Evolutionary conservation across 2,329 filamentous ascomycete species (phyloP).

Genomic region (Berkeleyomyces rouxiae): DNA sequence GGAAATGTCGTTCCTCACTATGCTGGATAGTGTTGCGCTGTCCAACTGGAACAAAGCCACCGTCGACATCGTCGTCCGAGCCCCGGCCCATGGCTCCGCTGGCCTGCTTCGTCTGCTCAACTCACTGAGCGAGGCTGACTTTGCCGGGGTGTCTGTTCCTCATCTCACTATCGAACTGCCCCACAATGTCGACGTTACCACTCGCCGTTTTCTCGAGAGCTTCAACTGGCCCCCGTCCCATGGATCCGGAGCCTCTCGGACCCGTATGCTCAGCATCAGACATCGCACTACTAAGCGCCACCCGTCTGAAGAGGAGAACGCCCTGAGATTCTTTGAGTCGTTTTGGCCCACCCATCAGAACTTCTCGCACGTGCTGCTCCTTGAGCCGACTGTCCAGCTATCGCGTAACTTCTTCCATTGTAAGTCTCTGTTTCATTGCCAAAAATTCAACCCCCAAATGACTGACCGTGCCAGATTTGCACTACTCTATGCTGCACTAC

Average conservation of each 20-base stretch:
- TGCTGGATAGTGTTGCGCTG: constrained; percentile 57
- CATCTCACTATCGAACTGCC: constrained; percentile 77
- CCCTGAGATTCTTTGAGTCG: constrained; percentile 63
- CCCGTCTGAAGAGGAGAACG: constrained; percentile 51
- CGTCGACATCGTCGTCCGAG: constrained; percentile 74
- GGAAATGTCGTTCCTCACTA: constrained; percentile 59
- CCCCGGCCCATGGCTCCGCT: constrained; percentile 51
- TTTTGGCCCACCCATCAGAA: constrained; percentile 59
- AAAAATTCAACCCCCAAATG: too few relatives aligned
- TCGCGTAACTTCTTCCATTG: constrained; percentile 71
- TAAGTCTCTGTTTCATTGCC: constrained; percentile 20
- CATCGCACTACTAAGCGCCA: constrained; percentile 50
- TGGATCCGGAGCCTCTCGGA: constrained; percentile 23
- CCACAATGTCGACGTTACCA: constrained; percentile 45
- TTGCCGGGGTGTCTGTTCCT: constrained; percentile 50
- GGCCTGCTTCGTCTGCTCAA: constrained; percentile 59
- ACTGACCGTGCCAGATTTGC: constrained; percentile 37
- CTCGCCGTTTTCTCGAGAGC: constrained; percentile 42
- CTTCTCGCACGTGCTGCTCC: constrained; percentile 61
- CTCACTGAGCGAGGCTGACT: constrained; percentile 62
- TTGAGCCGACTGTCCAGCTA: constrained; percentile 68
- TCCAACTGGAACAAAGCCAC: constrained; percentile 62
- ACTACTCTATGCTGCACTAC: constrained; percentile 62
- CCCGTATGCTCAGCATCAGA: constrained; percentile 49
- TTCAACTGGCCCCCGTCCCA: constrained; percentile 50